These are phyloP conservation scores for Penicillium sclerotiorum DNA, from an alignment of 2,329 filamentous ascomycete species.

Conservation along the genomic window DNA sequence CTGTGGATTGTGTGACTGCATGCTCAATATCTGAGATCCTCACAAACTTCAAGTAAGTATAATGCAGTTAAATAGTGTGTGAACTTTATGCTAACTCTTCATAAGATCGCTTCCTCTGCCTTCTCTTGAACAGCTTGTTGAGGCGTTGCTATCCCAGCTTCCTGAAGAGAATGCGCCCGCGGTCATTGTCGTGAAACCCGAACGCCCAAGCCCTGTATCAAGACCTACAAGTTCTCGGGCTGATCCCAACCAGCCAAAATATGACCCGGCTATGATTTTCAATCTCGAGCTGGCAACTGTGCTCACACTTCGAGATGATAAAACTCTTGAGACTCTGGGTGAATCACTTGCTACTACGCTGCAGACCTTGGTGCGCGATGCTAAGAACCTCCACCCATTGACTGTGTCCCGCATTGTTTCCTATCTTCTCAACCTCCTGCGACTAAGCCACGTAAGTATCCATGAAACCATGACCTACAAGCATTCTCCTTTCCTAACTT, in stretches of 20 bases:
- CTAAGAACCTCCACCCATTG: constrained; percentile 77
- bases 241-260: constrained; percentile 62
- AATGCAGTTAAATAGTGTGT: neutral
- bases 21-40: constrained; percentile 84
- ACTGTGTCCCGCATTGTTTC: constrained; percentile 81
- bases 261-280: constrained; percentile 86
- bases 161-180: constrained; percentile 80
- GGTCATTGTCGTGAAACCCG: constrained; percentile 89
- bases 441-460: constrained; percentile 75
- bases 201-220: constrained; percentile 65
- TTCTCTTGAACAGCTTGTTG: constrained; percentile 65
- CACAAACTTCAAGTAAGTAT: constrained; percentile 73
- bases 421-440: constrained; percentile 80
- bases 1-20: constrained; percentile 89
- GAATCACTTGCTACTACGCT: constrained; percentile 78
- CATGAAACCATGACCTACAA: constrained; percentile 16
- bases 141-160: constrained; percentile 77
- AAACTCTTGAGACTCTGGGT: constrained; percentile 72
- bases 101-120: constrained; percentile 63
- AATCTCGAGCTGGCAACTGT: constrained; percentile 89
- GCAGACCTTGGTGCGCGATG: constrained; percentile 79
- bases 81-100: constrained; percentile 15
- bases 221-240: constrained; percentile 62
- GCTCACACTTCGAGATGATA: constrained; percentile 73
- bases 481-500: constrained; percentile 9